These are phyloP conservation scores for Neopestalotiopsis sp. DNA, from an alignment of 2,329 filamentous ascomycete genomes.

Conservation along the genomic window DNA sequence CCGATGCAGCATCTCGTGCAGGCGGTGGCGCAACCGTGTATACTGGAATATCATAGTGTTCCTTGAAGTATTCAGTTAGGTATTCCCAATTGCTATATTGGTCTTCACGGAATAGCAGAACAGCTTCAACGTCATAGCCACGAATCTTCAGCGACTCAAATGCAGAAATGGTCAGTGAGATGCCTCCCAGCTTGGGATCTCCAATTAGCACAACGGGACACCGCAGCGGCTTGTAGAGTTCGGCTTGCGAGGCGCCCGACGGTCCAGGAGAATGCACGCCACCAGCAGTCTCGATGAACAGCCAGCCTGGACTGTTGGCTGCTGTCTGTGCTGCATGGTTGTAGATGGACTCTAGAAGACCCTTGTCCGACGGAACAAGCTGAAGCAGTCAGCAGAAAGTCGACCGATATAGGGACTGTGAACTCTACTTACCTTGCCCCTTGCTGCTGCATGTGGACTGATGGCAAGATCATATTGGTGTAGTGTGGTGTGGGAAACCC, in stretches of 20 bases:
- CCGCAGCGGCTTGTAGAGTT: constrained; percentile 77
- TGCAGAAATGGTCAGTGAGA: constrained; percentile 79
- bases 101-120: constrained; percentile 71
- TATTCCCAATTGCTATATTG: constrained; percentile 73
- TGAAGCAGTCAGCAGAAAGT: constrained; percentile 28
- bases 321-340: constrained; percentile 49
- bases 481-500: constrained; percentile 57
- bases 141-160: constrained; percentile 79
- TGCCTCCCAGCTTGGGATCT: constrained; percentile 78
- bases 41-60: constrained; percentile 61
- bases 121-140: constrained; percentile 75
- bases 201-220: constrained; percentile 76
- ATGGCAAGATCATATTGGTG: constrained; percentile 76
- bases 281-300: constrained; percentile 81
- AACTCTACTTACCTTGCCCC: constrained; percentile 42
- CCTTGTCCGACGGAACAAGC: constrained; percentile 55
- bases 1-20: constrained; percentile 38
- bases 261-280: constrained; percentile 82
- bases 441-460: constrained; percentile 78
- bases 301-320: constrained; percentile 52
- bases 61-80: constrained; percentile 68
- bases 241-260: constrained; percentile 76
- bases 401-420: not conserved
- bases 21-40: constrained; percentile 67
- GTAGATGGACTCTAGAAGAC: constrained; percentile 55